These are phyloP conservation scores for Hymenoscyphus salicellus DNA, from an alignment of 2,329 filamentous ascomycete species.

Conservation along the genomic window DNA sequence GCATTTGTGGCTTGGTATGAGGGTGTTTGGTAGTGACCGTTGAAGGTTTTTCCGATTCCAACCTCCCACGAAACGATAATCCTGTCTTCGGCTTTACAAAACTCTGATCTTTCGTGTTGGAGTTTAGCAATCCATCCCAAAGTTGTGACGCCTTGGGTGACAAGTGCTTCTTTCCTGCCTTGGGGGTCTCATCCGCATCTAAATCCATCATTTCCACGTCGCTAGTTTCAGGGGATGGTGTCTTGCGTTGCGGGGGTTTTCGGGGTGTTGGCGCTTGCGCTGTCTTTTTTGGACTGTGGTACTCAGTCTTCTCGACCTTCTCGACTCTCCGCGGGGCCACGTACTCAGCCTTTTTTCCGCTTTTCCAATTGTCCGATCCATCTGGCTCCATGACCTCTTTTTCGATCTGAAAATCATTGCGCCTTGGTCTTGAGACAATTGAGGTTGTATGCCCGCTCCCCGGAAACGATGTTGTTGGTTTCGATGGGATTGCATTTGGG, in stretches of 20 bases:
- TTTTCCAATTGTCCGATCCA: not conserved
- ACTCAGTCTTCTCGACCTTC: not conserved
- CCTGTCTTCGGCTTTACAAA: constrained; percentile 6
- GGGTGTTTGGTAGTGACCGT: not conserved
- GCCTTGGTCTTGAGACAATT: constrained; percentile 24
- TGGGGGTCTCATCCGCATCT: constrained; percentile 7
- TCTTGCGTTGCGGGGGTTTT: constrained; percentile 1
- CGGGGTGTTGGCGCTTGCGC: constrained; percentile 9
- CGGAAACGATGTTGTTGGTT: constrained; percentile 15
- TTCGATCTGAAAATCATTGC: constrained; percentile 11
- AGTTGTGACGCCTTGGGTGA: constrained; percentile 31
- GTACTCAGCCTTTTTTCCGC: not conserved
- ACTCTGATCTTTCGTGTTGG: constrained; percentile 13
- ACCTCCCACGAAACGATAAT: not conserved
- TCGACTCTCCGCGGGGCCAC: not conserved
- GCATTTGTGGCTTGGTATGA: constrained; percentile 11
- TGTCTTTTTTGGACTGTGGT: constrained; percentile 13
- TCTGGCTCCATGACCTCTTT: not conserved
- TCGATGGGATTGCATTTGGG: constrained; percentile 9
- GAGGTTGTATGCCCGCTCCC: constrained; percentile 16
- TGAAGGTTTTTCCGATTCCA: not conserved
- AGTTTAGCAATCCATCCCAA: constrained; percentile 31
- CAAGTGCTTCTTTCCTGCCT: constrained; percentile 13
- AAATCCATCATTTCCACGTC: constrained; percentile 29
- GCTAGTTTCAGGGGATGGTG: constrained; percentile 20